Base-by-base conservation (phyloP, 768 basidiomycete genomes). In the Astraeus odoratus region DNA sequence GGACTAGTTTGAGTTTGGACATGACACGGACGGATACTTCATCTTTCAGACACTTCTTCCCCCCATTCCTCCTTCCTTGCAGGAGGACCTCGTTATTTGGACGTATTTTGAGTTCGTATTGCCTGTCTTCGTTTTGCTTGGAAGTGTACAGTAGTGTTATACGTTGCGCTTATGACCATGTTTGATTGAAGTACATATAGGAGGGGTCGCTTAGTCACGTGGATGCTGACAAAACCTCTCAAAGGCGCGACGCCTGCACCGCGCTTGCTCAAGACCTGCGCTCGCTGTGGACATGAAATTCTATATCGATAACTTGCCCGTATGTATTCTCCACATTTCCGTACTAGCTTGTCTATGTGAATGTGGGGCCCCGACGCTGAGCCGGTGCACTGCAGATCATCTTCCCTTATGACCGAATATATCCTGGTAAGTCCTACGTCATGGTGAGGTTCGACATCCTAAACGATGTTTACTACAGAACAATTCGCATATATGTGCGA, bases 401-500 rank as follows among this genome's bases (percentile, higher is more conserved):
- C 59, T 92, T 94, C 64, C 90, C 89, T 66, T 92, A 92, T 61
- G 88, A 92, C 73, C 81, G 89, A 60, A 91, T 98, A 58, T 98
- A 96, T 65, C 93, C 93, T 61, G 93, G 93, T 88, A 52, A 50
- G 76, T 59, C 26, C n/a, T 51, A 20, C 15, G 20, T 49, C 6
- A 43, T 10, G 20, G 25, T 31, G 16, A 34, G 19, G 29, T 26
- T 27, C n/a, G 44, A 19, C 29, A 40, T 31, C 30, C 40, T 39
- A 55, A 26, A 57, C 43, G 30, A 30, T 35, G 30, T 42, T 22
- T 26, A 57, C n/a, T n/a, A n/a, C n/a, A 92, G 96, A 98, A 60
- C 96, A 98, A 81, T 98, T 94, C 81, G 83, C 89, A 31, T 99
- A 99, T 62, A 98, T 99, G 93, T 92, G 91, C 67, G 96, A 99